Base-by-base conservation (phyloP, 208 protist genomes). In the Spongospora subterranea region DNA sequence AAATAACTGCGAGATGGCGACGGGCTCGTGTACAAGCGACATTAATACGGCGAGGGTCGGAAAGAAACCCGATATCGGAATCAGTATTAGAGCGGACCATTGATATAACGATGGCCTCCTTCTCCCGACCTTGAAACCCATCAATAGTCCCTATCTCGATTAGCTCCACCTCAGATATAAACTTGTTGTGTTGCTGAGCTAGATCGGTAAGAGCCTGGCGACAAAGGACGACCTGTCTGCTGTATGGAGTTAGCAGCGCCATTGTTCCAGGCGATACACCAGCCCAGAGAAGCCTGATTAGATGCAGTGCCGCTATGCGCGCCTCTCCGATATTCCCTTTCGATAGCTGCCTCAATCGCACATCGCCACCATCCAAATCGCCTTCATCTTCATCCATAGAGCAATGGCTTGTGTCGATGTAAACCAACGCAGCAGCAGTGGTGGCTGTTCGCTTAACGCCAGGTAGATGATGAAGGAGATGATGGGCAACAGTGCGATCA, bases 1-100 rank as follows among this genome's bases (percentile, higher is more conserved):
- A 1, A 46, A 89, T 35, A 43, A 89, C 46, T 24, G 35, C 6
- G 1, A 89, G 54, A 46, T 91, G 89, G 0, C 92, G 32, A 13
- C 92, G 76, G 24, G 64, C 92, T 43, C 92, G 92, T 88, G 92
- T 94, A 17, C 93, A n/a, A 0, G 92, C 91, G 0, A 94, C 92
- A 64, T 94, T 94, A 32, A 92, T 88, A 24, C 92, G 90, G 0
- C 92, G 43, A 0, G 50, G 45, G n/a, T 94, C 92, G 0, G 11
- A 17, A 0, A 94, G 89, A 88, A 94, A 94, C 46, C 92, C 92
- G 32, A 92, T 76, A 0, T n/a, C 88, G 24, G 54, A 0, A 17
- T 41, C 20, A 32, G 17, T 17, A 71, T 93, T 94, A 32, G 89
- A 92, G n/a, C 92, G 90, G 20, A 94, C 92, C 0, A 82, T 46